Conservation (phyloP, 805 yeast species). For the Candida broadrunensis region DNA sequence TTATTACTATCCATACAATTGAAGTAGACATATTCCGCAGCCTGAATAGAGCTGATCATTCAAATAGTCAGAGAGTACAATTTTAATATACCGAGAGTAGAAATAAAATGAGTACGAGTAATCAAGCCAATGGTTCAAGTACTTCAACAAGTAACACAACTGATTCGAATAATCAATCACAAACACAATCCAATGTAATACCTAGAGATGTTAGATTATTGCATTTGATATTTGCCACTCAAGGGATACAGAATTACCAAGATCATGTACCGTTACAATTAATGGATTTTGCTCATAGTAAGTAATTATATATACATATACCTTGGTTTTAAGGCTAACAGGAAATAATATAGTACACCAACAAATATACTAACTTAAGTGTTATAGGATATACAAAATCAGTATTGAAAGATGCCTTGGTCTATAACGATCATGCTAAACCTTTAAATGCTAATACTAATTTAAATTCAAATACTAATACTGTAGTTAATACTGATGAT, state of each 20-base stretch:
- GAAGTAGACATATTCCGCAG: too few species aligned
- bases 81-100: too few species aligned
- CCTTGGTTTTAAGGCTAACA: background rate
- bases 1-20: too few species aligned
- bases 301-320: background rate
- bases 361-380: slow-evolving; percentile 19
- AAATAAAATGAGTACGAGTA: background rate
- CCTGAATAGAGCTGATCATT: too few species aligned
- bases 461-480: slow-evolving; percentile 35
- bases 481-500: slow-evolving; percentile 79
- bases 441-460: slow-evolving; percentile 30
- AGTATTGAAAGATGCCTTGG: slow-evolving; percentile 83
- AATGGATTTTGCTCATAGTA: slow-evolving; percentile 88
- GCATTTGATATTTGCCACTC: slow-evolving; percentile 89
- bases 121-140: background rate
- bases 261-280: slow-evolving; percentile 94
- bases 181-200: slow-evolving; percentile 22
- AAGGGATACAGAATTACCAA: slow-evolving; percentile 86
- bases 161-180: background rate
- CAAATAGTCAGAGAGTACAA: too few species aligned
- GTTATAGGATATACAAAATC: slow-evolving; percentile 66
- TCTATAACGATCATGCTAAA: slow-evolving; percentile 79
- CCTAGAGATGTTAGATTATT: slow-evolving; percentile 92
- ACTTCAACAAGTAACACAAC: background rate
- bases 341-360: background rate